phyloP scores from a whole-genome alignment of 305 asterid species.

The Lippia alba region DNA sequence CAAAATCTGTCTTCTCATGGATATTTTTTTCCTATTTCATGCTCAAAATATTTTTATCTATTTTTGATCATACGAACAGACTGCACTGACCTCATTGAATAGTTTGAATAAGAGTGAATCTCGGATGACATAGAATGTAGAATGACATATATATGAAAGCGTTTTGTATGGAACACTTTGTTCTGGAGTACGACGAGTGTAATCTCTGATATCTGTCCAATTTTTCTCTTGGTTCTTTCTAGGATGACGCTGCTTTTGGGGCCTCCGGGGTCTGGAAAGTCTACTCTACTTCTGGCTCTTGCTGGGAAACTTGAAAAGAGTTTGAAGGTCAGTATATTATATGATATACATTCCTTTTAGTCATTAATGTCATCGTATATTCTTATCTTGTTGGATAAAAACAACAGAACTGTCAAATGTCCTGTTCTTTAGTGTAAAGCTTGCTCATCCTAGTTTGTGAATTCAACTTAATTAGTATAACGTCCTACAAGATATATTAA shows the following conservation, averaged over 20 bases:
- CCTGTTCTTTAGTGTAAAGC: too few relatives aligned
- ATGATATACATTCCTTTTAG: neutral
- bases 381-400: conserved; percentile 1
- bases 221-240: conserved; percentile 34
- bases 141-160: too few relatives aligned
- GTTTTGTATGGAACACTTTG: neutral
- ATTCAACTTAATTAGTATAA: too few relatives aligned
- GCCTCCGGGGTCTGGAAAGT: conserved; percentile 91
- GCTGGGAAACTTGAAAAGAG: conserved; percentile 73
- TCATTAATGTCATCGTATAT: neutral
- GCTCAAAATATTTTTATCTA: too few relatives aligned
- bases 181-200: neutral
- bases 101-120: neutral
- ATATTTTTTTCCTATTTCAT: too few relatives aligned
- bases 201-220: neutral
- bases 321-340: conserved; percentile 61
- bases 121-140: too few relatives aligned
- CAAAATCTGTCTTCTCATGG: too few relatives aligned
- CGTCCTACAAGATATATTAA: too few relatives aligned
- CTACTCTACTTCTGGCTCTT: conserved; percentile 75
- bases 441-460: too few relatives aligned
- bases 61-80: too few relatives aligned
- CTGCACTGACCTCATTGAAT: neutral
- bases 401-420: too few relatives aligned
- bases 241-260: conserved; percentile 91